A percentile compares a stretch with the other conserved stretches of the same genome.
Conservation (phyloP, 2,329 filamentous ascomycete genomes). For the Pseudocercospora fuligena region DNA sequence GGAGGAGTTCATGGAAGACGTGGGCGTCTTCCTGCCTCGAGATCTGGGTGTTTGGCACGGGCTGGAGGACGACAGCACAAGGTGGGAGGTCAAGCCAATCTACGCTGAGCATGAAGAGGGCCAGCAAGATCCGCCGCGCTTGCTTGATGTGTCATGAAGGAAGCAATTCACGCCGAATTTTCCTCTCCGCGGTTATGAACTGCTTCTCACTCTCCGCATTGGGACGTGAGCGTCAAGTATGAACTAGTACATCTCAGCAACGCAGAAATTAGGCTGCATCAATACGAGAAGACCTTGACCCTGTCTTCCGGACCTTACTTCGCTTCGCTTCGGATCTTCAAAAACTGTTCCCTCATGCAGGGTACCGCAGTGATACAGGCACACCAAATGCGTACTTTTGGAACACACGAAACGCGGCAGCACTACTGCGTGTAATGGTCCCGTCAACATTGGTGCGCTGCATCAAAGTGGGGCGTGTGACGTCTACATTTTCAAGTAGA, state of each 20-base stretch:
- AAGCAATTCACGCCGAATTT: not conserved
- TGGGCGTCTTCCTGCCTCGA: slow-evolving; percentile 79
- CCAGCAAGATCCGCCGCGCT: slow-evolving; percentile 8
- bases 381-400: not conserved
- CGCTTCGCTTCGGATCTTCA: not conserved
- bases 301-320: too few relatives aligned
- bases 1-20: slow-evolving; percentile 77
- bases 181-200: too few relatives aligned
- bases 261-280: not conserved
- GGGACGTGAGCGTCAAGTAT: not conserved
- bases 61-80: slow-evolving; percentile 28
- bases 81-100: slow-evolving; percentile 34
- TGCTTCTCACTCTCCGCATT: not conserved
- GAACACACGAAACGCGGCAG: not conserved
- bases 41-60: slow-evolving; percentile 37
- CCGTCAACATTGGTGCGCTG: not conserved
- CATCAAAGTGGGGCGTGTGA: not conserved
- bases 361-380: not conserved
- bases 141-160: slow-evolving; percentile 18
- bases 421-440: not conserved
- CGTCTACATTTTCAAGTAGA: not conserved
- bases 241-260: not conserved
- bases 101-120: slow-evolving; percentile 12
- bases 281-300: too few relatives aligned
- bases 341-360: not conserved